A percentile compares a stretch with the other conserved stretches of the same genome.
Conservation (phyloP, 805 yeast species). For the Vanderwaltozyma yarrowii region DNA sequence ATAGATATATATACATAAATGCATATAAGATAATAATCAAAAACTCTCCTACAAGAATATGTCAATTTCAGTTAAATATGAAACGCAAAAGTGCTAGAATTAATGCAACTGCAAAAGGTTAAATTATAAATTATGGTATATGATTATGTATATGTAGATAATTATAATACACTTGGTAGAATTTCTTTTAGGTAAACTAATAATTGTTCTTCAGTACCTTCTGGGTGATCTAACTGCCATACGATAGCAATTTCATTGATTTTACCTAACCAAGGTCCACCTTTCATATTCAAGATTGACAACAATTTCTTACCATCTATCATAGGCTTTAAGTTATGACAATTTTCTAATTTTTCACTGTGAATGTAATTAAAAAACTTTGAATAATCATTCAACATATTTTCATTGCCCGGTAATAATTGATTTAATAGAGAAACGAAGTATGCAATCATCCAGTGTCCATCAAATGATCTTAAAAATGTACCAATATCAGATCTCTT, state of each 20-base stretch:
- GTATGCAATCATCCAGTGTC: constrained; percentile 40
- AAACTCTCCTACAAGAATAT: too few species aligned
- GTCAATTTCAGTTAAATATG: too few species aligned
- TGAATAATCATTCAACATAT: constrained; percentile 25
- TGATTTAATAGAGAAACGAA: constrained; percentile 24
- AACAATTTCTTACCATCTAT: constrained; percentile 68
- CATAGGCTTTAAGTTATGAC: constrained; percentile 45
- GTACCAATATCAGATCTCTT: constrained; percentile 52
- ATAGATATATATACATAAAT: too few species aligned
- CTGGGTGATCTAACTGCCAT: constrained; percentile 77
- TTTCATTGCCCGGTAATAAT: constrained; percentile 6
- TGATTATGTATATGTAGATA: too few species aligned
- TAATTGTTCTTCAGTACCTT: constrained; percentile 43
- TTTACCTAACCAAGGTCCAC: constrained; percentile 80
- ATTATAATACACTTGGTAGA: constrained; percentile 13
- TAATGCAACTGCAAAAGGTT: too few species aligned
- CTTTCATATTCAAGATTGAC: constrained; percentile 42
- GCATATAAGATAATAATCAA: too few species aligned
- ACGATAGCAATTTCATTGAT: constrained; percentile 45
- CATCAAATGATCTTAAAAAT: constrained; percentile 44
- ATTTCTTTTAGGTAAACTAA: constrained; percentile 30
- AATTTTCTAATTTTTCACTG: constrained; percentile 13
- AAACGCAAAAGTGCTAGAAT: too few species aligned
- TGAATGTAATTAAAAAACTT: constrained; percentile 23
- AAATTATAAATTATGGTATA: too few species aligned